phyloP scores from a whole-genome alignment of 129 eudicot genomes.

The Daucus carota region DNA sequence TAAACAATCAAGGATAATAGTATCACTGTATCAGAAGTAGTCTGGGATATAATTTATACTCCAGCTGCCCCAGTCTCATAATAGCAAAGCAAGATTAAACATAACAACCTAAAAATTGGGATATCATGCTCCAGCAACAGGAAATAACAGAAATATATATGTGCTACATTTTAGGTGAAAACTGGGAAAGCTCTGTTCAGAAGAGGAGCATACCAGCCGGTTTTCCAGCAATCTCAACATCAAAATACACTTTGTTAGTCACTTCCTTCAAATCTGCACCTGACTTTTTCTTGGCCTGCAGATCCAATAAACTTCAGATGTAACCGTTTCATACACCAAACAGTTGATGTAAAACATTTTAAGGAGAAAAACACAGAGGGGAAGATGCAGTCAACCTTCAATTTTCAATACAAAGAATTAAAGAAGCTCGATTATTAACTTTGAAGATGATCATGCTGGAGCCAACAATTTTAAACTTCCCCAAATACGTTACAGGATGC shows the following conservation, averaged over 20 bases:
- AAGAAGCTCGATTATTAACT: neutral
- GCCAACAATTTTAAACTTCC: neutral
- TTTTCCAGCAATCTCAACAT: conserved; percentile 83
- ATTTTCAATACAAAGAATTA: neutral
- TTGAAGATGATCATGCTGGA: neutral
- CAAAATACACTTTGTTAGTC: conserved; percentile 76
- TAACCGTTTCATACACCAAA: neutral
- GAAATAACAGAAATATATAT: neutral
- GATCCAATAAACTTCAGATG: conserved; percentile 4
- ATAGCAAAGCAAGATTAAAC: neutral
- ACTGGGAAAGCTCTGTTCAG: neutral
- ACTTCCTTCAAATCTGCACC: conserved; percentile 59
- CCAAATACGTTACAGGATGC: neutral
- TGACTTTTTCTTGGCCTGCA: conserved; percentile 74
- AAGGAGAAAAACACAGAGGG: neutral
- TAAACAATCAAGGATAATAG: neutral
- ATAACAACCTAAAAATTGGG: neutral
- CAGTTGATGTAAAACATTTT: neutral
- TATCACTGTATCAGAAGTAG: neutral
- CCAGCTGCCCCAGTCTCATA: neutral
- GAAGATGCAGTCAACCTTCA: neutral
- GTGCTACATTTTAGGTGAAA: neutral
- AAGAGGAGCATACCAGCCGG: conserved; percentile 57
- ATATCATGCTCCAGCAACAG: neutral
- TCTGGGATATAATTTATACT: neutral